These are phyloP conservation scores for Mortierella sp. DNA, from an alignment of 371 early-diverging fungal species.

Conservation along the genomic window DNA sequence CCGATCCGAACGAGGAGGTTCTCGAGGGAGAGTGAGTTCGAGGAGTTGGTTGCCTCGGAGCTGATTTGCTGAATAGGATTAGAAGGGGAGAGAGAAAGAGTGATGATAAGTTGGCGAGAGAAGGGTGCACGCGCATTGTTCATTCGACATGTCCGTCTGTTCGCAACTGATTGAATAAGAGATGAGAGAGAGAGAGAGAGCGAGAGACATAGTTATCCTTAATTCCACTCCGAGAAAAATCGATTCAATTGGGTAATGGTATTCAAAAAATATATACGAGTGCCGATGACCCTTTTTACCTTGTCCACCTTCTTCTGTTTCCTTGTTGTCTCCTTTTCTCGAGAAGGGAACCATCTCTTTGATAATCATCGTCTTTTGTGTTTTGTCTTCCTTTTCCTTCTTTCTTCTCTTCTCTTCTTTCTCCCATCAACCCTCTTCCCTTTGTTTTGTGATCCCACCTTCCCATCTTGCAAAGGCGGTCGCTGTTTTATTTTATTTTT, in stretches of 20 bases:
- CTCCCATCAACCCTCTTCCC: neutral
- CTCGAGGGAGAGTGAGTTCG: neutral
- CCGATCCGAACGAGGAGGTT: neutral
- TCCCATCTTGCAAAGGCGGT: neutral
- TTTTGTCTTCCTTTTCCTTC: neutral
- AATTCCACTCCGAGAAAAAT: neutral
- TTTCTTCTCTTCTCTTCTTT: conserved; percentile 3
- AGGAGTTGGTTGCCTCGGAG: no score
- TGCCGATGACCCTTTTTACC: neutral
- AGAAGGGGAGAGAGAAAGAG: neutral
- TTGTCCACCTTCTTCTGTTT: neutral
- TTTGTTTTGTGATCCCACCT: neutral
- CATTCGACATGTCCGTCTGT: neutral
- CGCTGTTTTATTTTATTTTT: neutral
- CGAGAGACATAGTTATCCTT: neutral
- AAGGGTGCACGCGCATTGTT: neutral
- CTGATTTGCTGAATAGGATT: no score
- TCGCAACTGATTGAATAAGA: no score
- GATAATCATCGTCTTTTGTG: neutral
- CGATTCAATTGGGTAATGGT: neutral
- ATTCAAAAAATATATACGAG: neutral
- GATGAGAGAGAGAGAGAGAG: no score
- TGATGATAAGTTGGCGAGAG: neutral
- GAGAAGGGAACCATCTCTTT: neutral
- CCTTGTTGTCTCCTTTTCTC: neutral